Base-by-base conservation (phyloP, 768 basidiomycete genomes). In the Boletus subparvulus region DNA sequence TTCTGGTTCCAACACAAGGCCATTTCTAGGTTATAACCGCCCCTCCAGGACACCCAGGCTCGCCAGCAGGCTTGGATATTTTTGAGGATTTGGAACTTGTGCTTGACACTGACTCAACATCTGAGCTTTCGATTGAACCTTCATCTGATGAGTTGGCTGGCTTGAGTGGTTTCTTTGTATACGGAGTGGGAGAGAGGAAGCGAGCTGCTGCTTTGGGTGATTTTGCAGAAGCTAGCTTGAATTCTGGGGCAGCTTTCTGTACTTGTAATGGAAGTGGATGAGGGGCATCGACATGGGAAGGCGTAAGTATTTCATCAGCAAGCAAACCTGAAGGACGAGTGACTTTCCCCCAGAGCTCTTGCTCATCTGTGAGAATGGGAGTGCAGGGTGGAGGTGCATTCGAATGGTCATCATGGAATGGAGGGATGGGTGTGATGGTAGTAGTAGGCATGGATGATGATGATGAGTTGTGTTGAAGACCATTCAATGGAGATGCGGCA, bases 51-150 rank as follows among this genome's bases (percentile, higher is more conserved):
- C 51, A 40, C 17, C 67, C 69, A 21, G 57, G 62, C 44, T 71
- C 61, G 0, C 67, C 65, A 5, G 16, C 14, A 6, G 69, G 70
- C 37, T 71, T 72, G 35, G 65, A 55, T 33, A 71, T 71, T 47
- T 58, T 61, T 0, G 50, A 54, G 19, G 45, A 52, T n/a, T 62
- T 14, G 11, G 36, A 37, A 28, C 26, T 39, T 12, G 30, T 12
- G 3, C 3, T 36, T 9, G 7, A 36, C 2, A 2, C 40, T 19
- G 49, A 50, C 49, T 39, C 28, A 6, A 28, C 8, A 8, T 40
- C 49, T n/a, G 49, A 50, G 49, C 36, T 40, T 8, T 26, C 37
- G 8, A 48, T 11, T 4, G 35, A 17, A 14, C 35, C 16, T 14
- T 37, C 33, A 5, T 36, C 16, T 3, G 14, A 36, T 3, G 35